Percentiles rank a stretch among this genome's conserved stretches.
phyloP scores from a whole-genome alignment of 2,329 filamentous ascomycete genomes.

The Nigrospora osmanthi region DNA sequence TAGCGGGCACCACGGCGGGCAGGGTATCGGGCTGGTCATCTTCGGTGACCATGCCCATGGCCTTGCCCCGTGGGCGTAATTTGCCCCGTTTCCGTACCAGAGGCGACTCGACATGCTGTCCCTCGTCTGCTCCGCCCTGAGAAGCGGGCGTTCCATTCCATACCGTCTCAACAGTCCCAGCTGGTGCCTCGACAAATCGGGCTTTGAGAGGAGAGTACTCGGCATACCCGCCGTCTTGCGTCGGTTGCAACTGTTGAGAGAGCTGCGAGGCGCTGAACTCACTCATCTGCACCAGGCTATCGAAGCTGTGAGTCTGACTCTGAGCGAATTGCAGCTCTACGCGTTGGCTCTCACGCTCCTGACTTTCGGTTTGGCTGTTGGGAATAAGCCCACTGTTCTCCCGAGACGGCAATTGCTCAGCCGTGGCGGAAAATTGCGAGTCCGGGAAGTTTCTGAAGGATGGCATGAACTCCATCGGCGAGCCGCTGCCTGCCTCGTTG shows the following conservation, averaged over 20 bases:
- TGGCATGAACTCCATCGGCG: constrained; percentile 45
- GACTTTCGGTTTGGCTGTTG: constrained; percentile 36
- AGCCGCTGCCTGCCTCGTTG: constrained; percentile 12
- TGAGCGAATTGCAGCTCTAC: constrained; percentile 52
- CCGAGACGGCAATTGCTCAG: constrained; percentile 34
- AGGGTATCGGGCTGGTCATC: too few relatives aligned
- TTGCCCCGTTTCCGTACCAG: constrained; percentile 53
- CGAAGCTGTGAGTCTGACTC: constrained; percentile 51
- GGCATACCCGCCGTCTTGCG: constrained; percentile 74
- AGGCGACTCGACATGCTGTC: constrained; percentile 51
- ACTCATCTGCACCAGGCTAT: constrained; percentile 42
- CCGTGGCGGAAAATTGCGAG: constrained; percentile 53
- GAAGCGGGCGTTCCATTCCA: constrained; percentile 25
- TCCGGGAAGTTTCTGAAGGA: constrained; percentile 50
- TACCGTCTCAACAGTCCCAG: constrained; percentile 66
- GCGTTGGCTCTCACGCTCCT: constrained; percentile 27
- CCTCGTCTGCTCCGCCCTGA: constrained; percentile 7
- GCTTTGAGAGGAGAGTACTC: constrained; percentile 63
- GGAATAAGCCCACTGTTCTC: constrained; percentile 40
- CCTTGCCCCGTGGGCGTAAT: constrained; percentile 22
- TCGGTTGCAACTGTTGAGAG: constrained; percentile 66
- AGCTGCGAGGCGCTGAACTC: constrained; percentile 44
- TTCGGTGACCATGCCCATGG: background rate
- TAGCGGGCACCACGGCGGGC: constrained; percentile 27
- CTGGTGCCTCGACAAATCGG: constrained; percentile 56